Percentiles rank a stretch among this genome's conserved stretches.
These are phyloP conservation scores for Saturnispora galanensis DNA, from an alignment of 805 yeast species.

Conservation along the genomic window DNA sequence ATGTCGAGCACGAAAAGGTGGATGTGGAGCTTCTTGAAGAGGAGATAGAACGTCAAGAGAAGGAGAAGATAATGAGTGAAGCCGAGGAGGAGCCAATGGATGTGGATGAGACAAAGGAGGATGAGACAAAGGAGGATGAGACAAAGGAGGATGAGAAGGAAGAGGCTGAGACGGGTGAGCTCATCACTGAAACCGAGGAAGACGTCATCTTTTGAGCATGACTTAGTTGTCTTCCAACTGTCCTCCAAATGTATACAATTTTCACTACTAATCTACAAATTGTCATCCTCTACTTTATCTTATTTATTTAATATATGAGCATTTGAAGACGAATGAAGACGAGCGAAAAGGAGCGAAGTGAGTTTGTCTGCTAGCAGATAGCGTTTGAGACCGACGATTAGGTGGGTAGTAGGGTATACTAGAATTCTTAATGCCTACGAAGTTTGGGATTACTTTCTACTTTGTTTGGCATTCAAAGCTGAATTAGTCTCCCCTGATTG, in stretches of 20 bases:
- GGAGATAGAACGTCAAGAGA: conserved; percentile 14
- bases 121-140: conserved; percentile 10
- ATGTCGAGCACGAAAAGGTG: conserved; percentile 9
- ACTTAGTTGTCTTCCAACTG: neutral
- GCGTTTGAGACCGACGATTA: too few species aligned
- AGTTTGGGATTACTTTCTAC: too few species aligned
- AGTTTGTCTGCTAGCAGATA: too few species aligned
- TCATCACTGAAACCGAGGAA: conserved; percentile 28
- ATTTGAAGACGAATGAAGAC: neutral
- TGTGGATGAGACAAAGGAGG: conserved; percentile 12
- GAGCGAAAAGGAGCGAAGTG: too few species aligned
- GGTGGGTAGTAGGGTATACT: too few species aligned
- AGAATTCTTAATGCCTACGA: too few species aligned
- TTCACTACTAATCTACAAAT: too few species aligned
- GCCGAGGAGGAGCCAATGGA: conserved; percentile 13
- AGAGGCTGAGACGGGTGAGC: conserved; percentile 15
- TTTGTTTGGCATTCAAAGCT: too few species aligned
- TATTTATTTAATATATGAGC: neutral
- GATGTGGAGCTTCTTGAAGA: conserved; percentile 7
- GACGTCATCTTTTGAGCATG: conserved; percentile 29
- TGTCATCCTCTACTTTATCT: neutral
- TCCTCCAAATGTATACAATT: too few species aligned
- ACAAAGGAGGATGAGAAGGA: conserved; percentile 15
- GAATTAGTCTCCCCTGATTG: too few species aligned
- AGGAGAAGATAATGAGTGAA: conserved; percentile 17